Conservation (phyloP, 768 basidiomycete species). For the Macrocybe gigantea region DNA sequence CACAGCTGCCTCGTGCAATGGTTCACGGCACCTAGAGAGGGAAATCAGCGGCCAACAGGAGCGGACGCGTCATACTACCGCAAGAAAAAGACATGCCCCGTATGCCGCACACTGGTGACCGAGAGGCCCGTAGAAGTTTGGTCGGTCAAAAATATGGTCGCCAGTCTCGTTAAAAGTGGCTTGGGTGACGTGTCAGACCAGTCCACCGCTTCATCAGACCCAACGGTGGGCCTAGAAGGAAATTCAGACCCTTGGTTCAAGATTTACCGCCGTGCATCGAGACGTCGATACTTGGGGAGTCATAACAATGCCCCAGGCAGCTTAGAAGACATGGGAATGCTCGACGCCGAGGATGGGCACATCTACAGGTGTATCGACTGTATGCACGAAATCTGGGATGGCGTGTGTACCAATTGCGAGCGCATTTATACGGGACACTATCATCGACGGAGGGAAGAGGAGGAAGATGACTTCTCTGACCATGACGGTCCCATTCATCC, state of each 20-base stretch:
- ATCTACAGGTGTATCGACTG: constrained; percentile 75
- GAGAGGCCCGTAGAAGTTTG: constrained; percentile 69
- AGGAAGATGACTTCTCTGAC: constrained; percentile 26
- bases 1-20: constrained; percentile 68
- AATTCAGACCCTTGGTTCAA: constrained; percentile 58
- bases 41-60: constrained; percentile 29
- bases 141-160: constrained; percentile 62
- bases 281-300: constrained; percentile 10
- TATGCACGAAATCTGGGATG: constrained; percentile 73
- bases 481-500: constrained; percentile 26
- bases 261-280: constrained; percentile 41
- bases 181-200: constrained; percentile 30
- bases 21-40: constrained; percentile 52
- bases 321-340: constrained; percentile 51
- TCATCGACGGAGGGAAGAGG: constrained; percentile 22
- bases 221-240: constrained; percentile 13
- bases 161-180: constrained; percentile 44
- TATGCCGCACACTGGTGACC: constrained; percentile 57
- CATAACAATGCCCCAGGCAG: constrained; percentile 11
- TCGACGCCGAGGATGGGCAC: constrained; percentile 70
- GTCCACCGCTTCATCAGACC: constrained; percentile 12
- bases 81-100: constrained; percentile 66
- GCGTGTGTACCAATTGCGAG: constrained; percentile 56
- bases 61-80: constrained; percentile 11
- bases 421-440: constrained; percentile 54